Evolutionary conservation across 176 grass and related monocot genomes (phyloP).

Genomic region (Eragrostis nindensis): DNA sequence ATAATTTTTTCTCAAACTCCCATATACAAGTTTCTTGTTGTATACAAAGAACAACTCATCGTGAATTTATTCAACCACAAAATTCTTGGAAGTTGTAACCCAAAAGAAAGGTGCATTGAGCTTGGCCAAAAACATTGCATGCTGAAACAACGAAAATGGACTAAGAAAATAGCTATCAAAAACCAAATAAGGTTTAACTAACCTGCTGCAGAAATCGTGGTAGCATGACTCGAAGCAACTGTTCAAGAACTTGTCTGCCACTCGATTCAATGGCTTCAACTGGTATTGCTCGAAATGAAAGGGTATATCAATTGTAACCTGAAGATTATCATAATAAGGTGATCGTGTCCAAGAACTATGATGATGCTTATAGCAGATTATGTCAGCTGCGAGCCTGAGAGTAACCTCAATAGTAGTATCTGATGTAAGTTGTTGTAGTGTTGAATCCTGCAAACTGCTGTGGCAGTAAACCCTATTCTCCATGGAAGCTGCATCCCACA

Average conservation of each 20-base stretch:
- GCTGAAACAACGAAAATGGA: neutral
- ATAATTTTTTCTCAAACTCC: neutral
- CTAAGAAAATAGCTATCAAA: neutral
- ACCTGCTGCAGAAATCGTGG: conserved; percentile 93
- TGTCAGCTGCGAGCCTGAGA: neutral
- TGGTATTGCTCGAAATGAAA: conserved; percentile 82
- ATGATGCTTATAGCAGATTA: neutral
- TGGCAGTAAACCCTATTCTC: conserved; percentile 91
- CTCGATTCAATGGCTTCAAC: conserved; percentile 88
- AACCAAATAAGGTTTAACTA: conserved; percentile 26
- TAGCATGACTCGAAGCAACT: conserved; percentile 81
- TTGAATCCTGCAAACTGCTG: conserved; percentile 42
- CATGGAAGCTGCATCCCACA: conserved; percentile 99
- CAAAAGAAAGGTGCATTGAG: neutral
- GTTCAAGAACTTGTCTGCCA: conserved; percentile 86
- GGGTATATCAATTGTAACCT: conserved; percentile 94
- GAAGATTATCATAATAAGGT: conserved; percentile 35
- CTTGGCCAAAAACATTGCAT: conserved; percentile 14
- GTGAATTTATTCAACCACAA: neutral
- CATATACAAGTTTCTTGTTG: neutral
- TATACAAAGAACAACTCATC: neutral
- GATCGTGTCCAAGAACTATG: neutral
- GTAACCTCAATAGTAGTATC: conserved; percentile 86
- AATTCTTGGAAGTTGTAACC: conserved; percentile 7
- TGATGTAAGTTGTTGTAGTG: conserved; percentile 67